These are phyloP conservation scores for Pyrenochaeta sp. DNA, from an alignment of 2,329 filamentous ascomycete genomes.

Conservation along the genomic window DNA sequence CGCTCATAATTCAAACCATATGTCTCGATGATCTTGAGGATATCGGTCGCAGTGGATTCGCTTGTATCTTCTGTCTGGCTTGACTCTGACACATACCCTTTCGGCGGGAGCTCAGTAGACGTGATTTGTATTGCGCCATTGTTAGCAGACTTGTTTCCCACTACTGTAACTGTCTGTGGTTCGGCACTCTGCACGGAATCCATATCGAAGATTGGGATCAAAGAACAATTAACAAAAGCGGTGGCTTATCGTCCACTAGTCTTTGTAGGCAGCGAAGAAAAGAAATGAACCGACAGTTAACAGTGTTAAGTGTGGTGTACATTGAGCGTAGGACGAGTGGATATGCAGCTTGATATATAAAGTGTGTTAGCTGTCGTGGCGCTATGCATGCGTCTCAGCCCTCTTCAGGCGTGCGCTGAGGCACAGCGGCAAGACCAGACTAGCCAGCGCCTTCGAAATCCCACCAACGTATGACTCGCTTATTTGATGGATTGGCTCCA, in stretches of 20 bases:
- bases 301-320: not conserved
- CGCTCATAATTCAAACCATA: slow-evolving; percentile 37
- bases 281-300: not conserved
- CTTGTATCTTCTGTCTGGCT: not conserved
- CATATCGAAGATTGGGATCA: not conserved
- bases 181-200: not conserved
- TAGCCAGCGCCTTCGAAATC: not conserved
- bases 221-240: not conserved
- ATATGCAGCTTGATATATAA: not conserved
- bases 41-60: slow-evolving; percentile 16
- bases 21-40: slow-evolving; percentile 29
- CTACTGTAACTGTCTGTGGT: not conserved
- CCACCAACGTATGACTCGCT: not conserved
- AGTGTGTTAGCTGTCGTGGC: not conserved
- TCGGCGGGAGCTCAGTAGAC: not conserved
- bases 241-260: not conserved
- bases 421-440: slow-evolving; percentile 7
- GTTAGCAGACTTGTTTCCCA: not conserved
- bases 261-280: not conserved
- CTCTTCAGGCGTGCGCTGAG: slow-evolving; percentile 9
- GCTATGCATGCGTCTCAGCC: not conserved
- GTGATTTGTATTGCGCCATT: not conserved
- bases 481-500: not conserved
- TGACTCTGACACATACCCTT: not conserved
- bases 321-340: not conserved